These are phyloP conservation scores for Mariannaea elegans DNA, from an alignment of 2,329 filamentous ascomycete genomes.

Conservation along the genomic window DNA sequence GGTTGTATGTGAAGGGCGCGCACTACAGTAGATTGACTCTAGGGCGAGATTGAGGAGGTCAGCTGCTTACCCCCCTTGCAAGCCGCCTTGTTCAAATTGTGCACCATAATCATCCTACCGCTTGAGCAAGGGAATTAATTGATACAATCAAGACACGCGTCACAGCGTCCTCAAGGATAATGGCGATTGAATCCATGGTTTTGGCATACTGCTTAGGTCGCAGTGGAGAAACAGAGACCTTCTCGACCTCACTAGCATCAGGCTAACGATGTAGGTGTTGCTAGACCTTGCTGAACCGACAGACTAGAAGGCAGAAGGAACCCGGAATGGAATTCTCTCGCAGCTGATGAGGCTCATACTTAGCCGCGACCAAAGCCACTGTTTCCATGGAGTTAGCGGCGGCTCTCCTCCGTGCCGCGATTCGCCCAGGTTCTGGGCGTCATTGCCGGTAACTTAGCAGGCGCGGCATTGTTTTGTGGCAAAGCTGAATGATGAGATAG, in stretches of 20 bases:
- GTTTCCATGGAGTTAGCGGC: neutral
- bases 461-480: too few relatives aligned
- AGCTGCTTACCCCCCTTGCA: neutral
- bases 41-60: neutral
- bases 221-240: slow-evolving; percentile 1
- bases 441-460: too few relatives aligned
- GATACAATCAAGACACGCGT: neutral
- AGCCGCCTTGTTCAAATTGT: neutral
- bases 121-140: neutral
- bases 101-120: too few relatives aligned
- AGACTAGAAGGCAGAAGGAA: slow-evolving; percentile 25
- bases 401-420: neutral
- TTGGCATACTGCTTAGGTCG: neutral
- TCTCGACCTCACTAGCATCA: slow-evolving; percentile 10
- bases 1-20: neutral
- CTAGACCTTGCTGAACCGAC: slow-evolving; percentile 26
- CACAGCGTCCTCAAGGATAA: too few relatives aligned
- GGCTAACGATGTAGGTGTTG: slow-evolving; percentile 20
- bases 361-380: slow-evolving; percentile 11
- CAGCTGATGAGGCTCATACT: slow-evolving; percentile 19
- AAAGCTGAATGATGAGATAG: slow-evolving; percentile 4
- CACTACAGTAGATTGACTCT: neutral
- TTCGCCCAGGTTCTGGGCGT: too few relatives aligned
- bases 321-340: slow-evolving; percentile 22
- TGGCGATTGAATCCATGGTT: neutral